These are phyloP conservation scores for Sphaerulina vaccinii DNA, from an alignment of 2,329 filamentous ascomycete species.

Conservation along the genomic window DNA sequence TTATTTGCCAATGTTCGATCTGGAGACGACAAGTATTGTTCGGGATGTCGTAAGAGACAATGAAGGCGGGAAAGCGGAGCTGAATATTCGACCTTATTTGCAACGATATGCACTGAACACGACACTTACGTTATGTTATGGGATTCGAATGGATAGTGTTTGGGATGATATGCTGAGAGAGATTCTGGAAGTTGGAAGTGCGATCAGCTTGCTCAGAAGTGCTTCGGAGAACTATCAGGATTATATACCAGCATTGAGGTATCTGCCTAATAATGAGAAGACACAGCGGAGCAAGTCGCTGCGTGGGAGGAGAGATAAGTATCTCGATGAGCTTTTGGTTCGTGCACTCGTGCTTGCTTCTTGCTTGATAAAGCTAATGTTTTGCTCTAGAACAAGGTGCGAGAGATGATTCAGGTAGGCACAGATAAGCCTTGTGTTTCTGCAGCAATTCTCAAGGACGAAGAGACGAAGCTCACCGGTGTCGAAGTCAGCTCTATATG, in stretches of 20 bases:
- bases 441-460: slow-evolving; percentile 54
- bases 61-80: slow-evolving; percentile 36
- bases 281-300: slow-evolving; percentile 49
- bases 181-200: slow-evolving; percentile 54
- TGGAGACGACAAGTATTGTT: slow-evolving; percentile 53
- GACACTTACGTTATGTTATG: slow-evolving; percentile 55
- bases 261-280: slow-evolving; percentile 55
- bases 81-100: slow-evolving; percentile 53
- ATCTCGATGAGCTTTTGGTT: slow-evolving; percentile 48
- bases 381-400: slow-evolving; percentile 43
- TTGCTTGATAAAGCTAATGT: not conserved
- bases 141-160: slow-evolving; percentile 55
- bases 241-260: slow-evolving; percentile 52
- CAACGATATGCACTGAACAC: slow-evolving; percentile 56
- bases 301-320: slow-evolving; percentile 50
- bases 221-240: slow-evolving; percentile 56
- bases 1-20: slow-evolving; percentile 55
- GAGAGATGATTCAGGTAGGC: slow-evolving; percentile 52
- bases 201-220: slow-evolving; percentile 51
- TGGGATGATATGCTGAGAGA: slow-evolving; percentile 54
- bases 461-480: slow-evolving; percentile 53
- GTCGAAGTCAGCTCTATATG: slow-evolving; percentile 57
- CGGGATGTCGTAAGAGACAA: slow-evolving; percentile 50
- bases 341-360: not conserved
- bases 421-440: slow-evolving; percentile 57